phyloP scores from a whole-genome alignment of 2,329 filamentous ascomycete genomes.

The Basipetospora sp. region DNA sequence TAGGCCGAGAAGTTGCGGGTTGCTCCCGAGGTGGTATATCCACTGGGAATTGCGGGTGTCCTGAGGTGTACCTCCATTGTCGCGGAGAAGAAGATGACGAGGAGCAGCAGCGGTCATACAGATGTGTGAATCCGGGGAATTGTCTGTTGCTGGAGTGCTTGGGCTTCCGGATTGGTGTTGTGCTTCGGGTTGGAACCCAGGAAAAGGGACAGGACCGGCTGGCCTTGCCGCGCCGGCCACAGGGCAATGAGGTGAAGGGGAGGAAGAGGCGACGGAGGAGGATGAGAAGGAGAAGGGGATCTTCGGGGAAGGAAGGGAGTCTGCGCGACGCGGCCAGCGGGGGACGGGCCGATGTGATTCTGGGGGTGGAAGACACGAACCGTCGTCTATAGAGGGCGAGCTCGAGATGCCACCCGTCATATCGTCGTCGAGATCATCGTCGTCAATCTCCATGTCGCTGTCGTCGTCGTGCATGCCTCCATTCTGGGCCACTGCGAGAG shows the following conservation, averaged over 20 bases:
- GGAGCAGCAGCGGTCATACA: too few relatives aligned
- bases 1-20: too few relatives aligned
- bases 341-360: neutral
- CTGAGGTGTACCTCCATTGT: neutral
- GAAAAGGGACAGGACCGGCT: too few relatives aligned
- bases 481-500: constrained; percentile 46
- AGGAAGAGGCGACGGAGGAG: constrained; percentile 3
- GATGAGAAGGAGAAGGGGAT: constrained; percentile 16
- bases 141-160: too few relatives aligned
- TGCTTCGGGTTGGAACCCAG: too few relatives aligned
- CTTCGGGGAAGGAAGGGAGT: constrained; percentile 22
- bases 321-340: constrained; percentile 28
- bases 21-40: too few relatives aligned
- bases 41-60: too few relatives aligned
- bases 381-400: constrained; percentile 97
- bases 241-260: neutral
- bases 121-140: too few relatives aligned
- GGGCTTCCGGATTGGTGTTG: too few relatives aligned
- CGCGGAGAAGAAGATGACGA: neutral
- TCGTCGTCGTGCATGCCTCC: constrained; percentile 47
- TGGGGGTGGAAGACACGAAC: constrained; percentile 45
- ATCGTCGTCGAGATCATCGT: constrained; percentile 73
- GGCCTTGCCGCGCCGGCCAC: neutral
- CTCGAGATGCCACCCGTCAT: constrained; percentile 98
- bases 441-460: constrained; percentile 52